A percentile compares a stretch with the other conserved stretches of the same genome.
Evolutionary conservation across 352 stramenopile genomes (phyloP).

Genomic region (Phytophthora cactorum): DNA sequence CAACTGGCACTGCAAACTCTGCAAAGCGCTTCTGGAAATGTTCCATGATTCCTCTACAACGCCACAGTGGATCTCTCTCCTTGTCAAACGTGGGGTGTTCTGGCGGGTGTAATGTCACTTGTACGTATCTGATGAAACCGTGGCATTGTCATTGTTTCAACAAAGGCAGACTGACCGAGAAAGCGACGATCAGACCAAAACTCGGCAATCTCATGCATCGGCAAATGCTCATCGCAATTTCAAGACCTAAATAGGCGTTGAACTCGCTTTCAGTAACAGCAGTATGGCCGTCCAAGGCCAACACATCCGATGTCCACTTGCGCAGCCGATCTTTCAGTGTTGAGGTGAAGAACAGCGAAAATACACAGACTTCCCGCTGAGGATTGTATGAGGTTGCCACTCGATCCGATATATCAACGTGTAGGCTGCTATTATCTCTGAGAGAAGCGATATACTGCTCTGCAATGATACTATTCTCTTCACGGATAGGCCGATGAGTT

Average conservation of each 20-base stretch:
- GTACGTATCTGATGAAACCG: constrained; percentile 14
- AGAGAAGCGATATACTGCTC: constrained; percentile 1
- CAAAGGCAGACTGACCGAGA: constrained; percentile 6
- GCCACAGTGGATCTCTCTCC: constrained; percentile 12
- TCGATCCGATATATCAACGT: constrained; percentile 8
- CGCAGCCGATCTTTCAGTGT: not conserved
- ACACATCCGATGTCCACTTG: constrained; percentile 13
- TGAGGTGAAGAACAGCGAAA: constrained; percentile 14
- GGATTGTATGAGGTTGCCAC: not conserved
- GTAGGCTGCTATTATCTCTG: not conserved
- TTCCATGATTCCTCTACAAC: not conserved
- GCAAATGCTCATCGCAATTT: constrained; percentile 18
- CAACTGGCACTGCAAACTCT: constrained; percentile 8
- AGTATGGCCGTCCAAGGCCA: not conserved
- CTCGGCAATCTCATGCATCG: constrained; percentile 12
- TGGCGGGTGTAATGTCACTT: constrained; percentile 1
- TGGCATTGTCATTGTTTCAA: constrained; percentile 16
- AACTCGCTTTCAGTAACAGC: constrained; percentile 19
- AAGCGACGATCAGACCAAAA: constrained; percentile 15
- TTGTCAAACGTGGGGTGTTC: constrained; percentile 4
- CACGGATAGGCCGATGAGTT: not conserved
- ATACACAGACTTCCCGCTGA: constrained; percentile 6
- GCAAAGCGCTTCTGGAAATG: constrained; percentile 14
- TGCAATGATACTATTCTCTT: not conserved
- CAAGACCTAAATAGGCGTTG: constrained; percentile 14